phyloP scores from a whole-genome alignment of 2,329 filamentous ascomycete genomes.

The Monascus ruber region DNA sequence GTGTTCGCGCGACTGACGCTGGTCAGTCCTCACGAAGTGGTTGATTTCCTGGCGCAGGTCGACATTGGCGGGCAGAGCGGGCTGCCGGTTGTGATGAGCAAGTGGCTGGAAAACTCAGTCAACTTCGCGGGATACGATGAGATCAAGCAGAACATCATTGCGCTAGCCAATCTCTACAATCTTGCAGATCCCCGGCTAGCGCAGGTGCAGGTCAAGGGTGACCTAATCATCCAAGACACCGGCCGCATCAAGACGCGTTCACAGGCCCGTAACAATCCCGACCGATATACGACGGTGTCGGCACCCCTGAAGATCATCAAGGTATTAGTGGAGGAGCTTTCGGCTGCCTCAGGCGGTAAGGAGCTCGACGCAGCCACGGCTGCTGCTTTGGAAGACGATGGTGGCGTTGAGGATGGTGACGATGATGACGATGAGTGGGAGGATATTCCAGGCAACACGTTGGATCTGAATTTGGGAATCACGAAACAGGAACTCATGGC shows the following conservation, averaged over 20 bases:
- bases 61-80: conserved; percentile 65
- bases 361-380: conserved; percentile 44
- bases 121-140: conserved; percentile 98
- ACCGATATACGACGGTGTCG: conserved; percentile 76
- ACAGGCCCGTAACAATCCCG: conserved; percentile 76
- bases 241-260: conserved; percentile 89
- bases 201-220: conserved; percentile 78
- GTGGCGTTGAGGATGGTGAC: conserved; percentile 60
- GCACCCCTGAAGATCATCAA: conserved; percentile 93
- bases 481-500: conserved; percentile 72
- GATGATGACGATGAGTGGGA: conserved; percentile 83
- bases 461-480: conserved; percentile 62
- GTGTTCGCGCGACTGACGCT: conserved; percentile 89
- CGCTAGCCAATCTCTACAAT: conserved; percentile 80
- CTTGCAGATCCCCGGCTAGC: conserved; percentile 70
- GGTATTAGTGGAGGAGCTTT: conserved; percentile 82
- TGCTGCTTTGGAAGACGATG: conserved; percentile 49
- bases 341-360: conserved; percentile 58
- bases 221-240: conserved; percentile 69
- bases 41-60: conserved; percentile 80
- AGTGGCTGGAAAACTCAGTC: conserved; percentile 95
- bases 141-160: conserved; percentile 92
- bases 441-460: conserved; percentile 62
- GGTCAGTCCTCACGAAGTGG: conserved; percentile 73
- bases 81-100: conserved; percentile 77